phyloP scores from a whole-genome alignment of 1,284 basidiomycete species.

The Sanghuangporus sanghuang region DNA sequence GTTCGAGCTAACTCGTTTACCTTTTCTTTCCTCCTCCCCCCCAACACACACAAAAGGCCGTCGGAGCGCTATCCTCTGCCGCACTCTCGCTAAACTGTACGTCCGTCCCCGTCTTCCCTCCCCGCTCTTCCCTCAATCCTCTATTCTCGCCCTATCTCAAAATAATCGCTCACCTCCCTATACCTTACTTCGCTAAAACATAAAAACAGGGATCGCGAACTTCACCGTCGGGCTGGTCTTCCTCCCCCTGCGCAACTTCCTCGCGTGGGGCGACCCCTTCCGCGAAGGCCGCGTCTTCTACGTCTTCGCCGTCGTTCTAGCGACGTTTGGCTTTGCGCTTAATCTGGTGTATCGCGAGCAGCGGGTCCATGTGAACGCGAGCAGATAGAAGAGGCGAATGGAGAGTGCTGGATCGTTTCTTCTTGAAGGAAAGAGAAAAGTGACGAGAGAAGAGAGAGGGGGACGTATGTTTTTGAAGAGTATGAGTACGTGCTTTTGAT shows the following conservation, averaged over 20 bases:
- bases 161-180: neutral
- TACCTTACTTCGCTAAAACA: neutral
- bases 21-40: neutral
- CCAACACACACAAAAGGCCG: slow-evolving; percentile 69
- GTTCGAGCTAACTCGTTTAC: neutral
- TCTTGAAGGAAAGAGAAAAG: too few species aligned
- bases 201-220: slow-evolving; percentile 66
- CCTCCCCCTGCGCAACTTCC: slow-evolving; percentile 71
- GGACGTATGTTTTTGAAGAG: neutral
- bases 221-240: slow-evolving; percentile 81
- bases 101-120: slow-evolving; percentile 24
- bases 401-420: neutral
- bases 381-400: neutral
- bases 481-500: too few species aligned
- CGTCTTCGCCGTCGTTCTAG: slow-evolving; percentile 56
- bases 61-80: slow-evolving; percentile 80
- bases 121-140: neutral
- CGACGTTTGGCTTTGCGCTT: slow-evolving; percentile 33
- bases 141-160: neutral
- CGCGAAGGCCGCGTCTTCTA: slow-evolving; percentile 83
- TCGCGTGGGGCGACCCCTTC: slow-evolving; percentile 56
- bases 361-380: neutral
- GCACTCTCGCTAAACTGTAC: slow-evolving; percentile 81
- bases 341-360: slow-evolving; percentile 33
- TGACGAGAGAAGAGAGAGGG: neutral